These are phyloP conservation scores for Candida tibetensis DNA, from an alignment of 805 yeast genomes.

Conservation along the genomic window DNA sequence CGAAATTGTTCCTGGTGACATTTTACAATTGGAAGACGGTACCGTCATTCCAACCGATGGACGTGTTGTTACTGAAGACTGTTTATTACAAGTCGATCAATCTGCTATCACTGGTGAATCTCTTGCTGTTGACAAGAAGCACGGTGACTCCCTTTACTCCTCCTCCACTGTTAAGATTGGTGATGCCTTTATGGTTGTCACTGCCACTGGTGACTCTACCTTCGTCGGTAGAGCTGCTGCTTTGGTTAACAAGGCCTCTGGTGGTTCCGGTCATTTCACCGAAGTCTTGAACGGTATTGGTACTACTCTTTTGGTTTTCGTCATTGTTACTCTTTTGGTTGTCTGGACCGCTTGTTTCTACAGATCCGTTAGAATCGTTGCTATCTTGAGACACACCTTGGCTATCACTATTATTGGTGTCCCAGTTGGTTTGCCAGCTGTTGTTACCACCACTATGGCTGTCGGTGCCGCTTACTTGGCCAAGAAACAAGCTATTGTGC, in stretches of 20 bases:
- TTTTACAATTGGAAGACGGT: slow-evolving; percentile 90
- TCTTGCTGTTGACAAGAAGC: slow-evolving; percentile 87
- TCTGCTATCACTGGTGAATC: slow-evolving; percentile 98
- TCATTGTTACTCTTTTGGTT: slow-evolving; percentile 78
- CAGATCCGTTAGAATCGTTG: slow-evolving; percentile 83
- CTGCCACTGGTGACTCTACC: slow-evolving; percentile 94
- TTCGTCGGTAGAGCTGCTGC: slow-evolving; percentile 98
- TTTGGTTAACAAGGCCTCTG: slow-evolving; percentile 89
- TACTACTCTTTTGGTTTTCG: slow-evolving; percentile 84
- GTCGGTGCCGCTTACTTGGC: slow-evolving; percentile 99
- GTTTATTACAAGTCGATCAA: slow-evolving; percentile 89
- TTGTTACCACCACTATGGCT: slow-evolving; percentile 98
- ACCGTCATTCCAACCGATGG: slow-evolving; percentile 92
- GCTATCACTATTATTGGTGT: slow-evolving; percentile 97
- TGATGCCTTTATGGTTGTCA: slow-evolving; percentile 90
- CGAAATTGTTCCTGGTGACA: slow-evolving; percentile 94
- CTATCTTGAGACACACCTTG: slow-evolving; percentile 85
- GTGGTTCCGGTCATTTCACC: slow-evolving; percentile 94
- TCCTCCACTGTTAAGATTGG: slow-evolving; percentile 95
- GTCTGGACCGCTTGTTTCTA: slow-evolving; percentile 95
- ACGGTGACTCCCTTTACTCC: slow-evolving; percentile 84
- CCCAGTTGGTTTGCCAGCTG: slow-evolving; percentile 98
- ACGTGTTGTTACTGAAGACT: slow-evolving; percentile 79
- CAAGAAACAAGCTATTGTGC: slow-evolving; percentile 95
- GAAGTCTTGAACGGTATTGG: slow-evolving; percentile 98